These are phyloP conservation scores for Vigna angularis DNA, from an alignment of 306 rosid genomes.

Conservation along the genomic window DNA sequence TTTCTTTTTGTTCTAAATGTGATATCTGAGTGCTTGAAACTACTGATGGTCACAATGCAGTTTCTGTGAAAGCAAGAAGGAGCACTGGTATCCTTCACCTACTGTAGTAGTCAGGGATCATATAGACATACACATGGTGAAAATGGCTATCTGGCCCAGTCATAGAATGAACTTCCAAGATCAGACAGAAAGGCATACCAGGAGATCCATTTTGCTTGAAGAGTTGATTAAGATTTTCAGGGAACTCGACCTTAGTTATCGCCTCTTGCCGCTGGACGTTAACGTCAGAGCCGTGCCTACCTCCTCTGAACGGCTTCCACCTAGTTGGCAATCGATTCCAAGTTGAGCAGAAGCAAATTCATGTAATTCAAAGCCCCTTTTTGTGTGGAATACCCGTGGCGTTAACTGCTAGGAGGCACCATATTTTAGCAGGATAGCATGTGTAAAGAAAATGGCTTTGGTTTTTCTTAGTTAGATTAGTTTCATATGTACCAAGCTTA, in stretches of 20 bases:
- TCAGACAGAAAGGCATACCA: conserved; percentile 73
- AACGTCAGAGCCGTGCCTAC: conserved; percentile 68
- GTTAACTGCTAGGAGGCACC: conserved; percentile 27
- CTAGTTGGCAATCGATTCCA: conserved; percentile 52
- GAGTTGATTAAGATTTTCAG: conserved; percentile 75
- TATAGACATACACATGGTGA: conserved; percentile 59
- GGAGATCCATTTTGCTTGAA: conserved; percentile 76
- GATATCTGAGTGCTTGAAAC: conserved; percentile 10
- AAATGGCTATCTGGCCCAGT: conserved; percentile 69
- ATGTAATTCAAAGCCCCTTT: neutral
- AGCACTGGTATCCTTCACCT: conserved; percentile 83
- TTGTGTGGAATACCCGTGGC: neutral
- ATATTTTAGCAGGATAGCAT: conserved; percentile 38
- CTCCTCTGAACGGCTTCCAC: conserved; percentile 60
- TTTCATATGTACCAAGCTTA: conserved; percentile 16
- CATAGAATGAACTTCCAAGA: conserved; percentile 91
- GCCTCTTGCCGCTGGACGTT: conserved; percentile 73
- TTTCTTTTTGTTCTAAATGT: neutral
- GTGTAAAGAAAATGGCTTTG: conserved; percentile 35
- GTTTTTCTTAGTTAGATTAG: conserved; percentile 14
- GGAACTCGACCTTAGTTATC: conserved; percentile 82
- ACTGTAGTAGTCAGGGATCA: conserved; percentile 64
- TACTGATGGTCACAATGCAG: conserved; percentile 52
- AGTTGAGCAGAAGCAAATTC: conserved; percentile 45
- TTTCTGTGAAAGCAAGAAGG: conserved; percentile 80